Base-by-base conservation (phyloP, 2,329 filamentous ascomycete genomes). In the Onygena corvina region DNA sequence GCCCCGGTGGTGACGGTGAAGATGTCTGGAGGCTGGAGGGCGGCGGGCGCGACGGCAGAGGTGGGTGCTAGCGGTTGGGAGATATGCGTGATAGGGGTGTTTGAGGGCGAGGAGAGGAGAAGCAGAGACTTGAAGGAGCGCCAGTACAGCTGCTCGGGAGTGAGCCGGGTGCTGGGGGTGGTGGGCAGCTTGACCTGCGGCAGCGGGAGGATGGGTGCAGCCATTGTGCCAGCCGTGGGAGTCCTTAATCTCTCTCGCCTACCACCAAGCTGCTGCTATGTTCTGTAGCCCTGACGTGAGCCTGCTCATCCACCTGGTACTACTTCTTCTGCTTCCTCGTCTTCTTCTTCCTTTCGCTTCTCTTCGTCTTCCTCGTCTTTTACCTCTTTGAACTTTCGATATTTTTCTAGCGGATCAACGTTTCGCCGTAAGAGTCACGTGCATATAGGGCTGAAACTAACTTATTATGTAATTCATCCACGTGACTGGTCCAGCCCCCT, bases 1-100 rank as follows among this genome's bases (percentile, higher is more conserved):
- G 87, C 87, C 52, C 92, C 90, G 11, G 88, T 89, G n/a, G 90
- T 96, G 53, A 95, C 86, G 50, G 86, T 89, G 66, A 98, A 96
- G 50, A 84, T 60, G 54, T 74, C 71, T 34, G 69, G 66, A 1
- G 68, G 63, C 75, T 72, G 69, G 71, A 60, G 60, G 67, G 54
- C 65, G 60, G 64, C 66, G 70, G 66, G 64, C 63, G 62, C 67
- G 14, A 67, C 60, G 20, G 65, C 66, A 20, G 68, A 66, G 5
- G 67, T 69, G 12, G 73, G 71, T 8, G 69, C 65, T 16, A 67
- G 67, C 53, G 76, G 84, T 64, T 82, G 83, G 46, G 86, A 89
- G 65, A 98, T 94, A 66, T 93, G 83, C 29, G 88, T 94, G 60
- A 98, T 80, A 40, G 87, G 84, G 64, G 85, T 88, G 63, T 86